Conservation (phyloP, 495 filamentous ascomycete genomes). For the Cetradonia linearis region DNA sequence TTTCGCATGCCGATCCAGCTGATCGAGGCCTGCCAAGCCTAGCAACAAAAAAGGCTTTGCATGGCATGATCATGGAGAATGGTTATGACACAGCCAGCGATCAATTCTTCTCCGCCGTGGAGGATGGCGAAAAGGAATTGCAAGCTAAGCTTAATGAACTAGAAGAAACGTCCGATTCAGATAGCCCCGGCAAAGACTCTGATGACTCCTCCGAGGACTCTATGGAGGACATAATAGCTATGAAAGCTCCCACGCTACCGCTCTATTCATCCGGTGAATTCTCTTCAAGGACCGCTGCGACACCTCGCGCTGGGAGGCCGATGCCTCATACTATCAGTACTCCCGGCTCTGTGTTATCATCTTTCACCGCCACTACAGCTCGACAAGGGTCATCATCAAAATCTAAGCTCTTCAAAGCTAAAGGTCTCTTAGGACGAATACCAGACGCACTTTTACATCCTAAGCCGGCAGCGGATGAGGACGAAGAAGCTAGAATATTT, state of each 20-base stretch:
- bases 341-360: conserved; percentile 76
- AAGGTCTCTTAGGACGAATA: conserved; percentile 61
- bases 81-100: conserved; percentile 74
- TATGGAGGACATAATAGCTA: conserved; percentile 71
- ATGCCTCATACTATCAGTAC: conserved; percentile 59
- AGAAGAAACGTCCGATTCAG: conserved; percentile 33
- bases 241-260: conserved; percentile 67
- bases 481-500: conserved; percentile 78
- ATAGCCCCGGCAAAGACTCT: conserved; percentile 43
- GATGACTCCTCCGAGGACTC: conserved; percentile 67
- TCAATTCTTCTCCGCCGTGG: conserved; percentile 78
- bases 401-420: conserved; percentile 63
- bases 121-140: conserved; percentile 44
- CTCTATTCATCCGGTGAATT: conserved; percentile 55
- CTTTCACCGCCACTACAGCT: conserved; percentile 69
- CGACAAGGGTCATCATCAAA: conserved; percentile 48
- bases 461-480: conserved; percentile 70
- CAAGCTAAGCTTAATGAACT: background rate
- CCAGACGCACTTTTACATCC: conserved; percentile 75
- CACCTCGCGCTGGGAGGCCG: conserved; percentile 55
- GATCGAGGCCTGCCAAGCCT: background rate
- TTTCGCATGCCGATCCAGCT: conserved; percentile 1
- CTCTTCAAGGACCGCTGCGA: conserved; percentile 61
- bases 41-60: conserved; percentile 28
- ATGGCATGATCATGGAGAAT: conserved; percentile 58